phyloP scores from a whole-genome alignment of 495 filamentous ascomycete genomes.

The Hyphodiscus hymeniophilus region DNA sequence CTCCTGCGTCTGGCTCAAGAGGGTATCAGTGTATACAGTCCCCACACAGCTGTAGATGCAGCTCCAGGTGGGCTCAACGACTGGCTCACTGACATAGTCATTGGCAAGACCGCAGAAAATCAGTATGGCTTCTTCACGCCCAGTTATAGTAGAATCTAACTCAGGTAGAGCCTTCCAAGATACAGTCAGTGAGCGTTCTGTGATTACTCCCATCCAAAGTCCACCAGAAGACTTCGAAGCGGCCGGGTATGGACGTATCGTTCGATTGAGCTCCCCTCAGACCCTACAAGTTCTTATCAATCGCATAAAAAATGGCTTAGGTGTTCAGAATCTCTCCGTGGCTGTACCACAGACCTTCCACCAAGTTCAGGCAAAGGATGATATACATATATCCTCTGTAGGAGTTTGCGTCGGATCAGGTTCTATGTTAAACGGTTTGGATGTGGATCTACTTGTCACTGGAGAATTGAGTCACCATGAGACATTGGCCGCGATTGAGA shows the following conservation, averaged over 20 bases:
- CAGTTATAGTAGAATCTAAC: background rate
- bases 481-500: constrained; percentile 75
- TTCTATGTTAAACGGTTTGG: constrained; percentile 57
- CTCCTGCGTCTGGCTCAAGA: constrained; percentile 75
- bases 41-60: constrained; percentile 90
- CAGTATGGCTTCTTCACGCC: background rate
- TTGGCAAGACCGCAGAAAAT: constrained; percentile 18
- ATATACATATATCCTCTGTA: constrained; percentile 49
- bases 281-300: constrained; percentile 13
- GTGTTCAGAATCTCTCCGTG: constrained; percentile 53
- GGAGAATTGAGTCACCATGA: constrained; percentile 93
- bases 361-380: constrained; percentile 28
- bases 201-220: constrained; percentile 13
- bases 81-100: constrained; percentile 88
- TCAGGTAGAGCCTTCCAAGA: background rate
- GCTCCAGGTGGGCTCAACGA: constrained; percentile 81
- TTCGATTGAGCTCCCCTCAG: constrained; percentile 47
- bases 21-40: constrained; percentile 92
- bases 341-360: constrained; percentile 55
- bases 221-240: constrained; percentile 39
- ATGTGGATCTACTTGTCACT: constrained; percentile 74
- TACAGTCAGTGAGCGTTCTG: background rate
- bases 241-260: constrained; percentile 70
- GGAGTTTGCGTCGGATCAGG: constrained; percentile 83
- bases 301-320: constrained; percentile 48